These are phyloP conservation scores for Entomortierella chlamydospora DNA, from an alignment of 192 early-diverging fungal genomes.

Conservation along the genomic window DNA sequence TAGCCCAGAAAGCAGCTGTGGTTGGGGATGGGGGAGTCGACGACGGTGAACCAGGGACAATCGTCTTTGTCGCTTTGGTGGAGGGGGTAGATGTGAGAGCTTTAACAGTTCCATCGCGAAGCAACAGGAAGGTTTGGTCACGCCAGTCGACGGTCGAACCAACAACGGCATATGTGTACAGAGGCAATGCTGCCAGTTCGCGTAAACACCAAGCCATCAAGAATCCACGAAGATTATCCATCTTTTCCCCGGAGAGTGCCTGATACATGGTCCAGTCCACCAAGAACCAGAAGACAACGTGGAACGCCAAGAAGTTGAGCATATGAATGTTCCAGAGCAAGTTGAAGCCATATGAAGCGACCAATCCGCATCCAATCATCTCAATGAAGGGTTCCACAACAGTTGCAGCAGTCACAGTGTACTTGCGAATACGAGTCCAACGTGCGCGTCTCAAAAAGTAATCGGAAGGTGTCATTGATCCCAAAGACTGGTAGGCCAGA, in stretches of 20 bases:
- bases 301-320: slow-evolving; percentile 61
- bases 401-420: slow-evolving; percentile 90
- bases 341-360: slow-evolving; percentile 77
- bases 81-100: not conserved
- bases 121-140: slow-evolving; percentile 73
- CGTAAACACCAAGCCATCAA: slow-evolving; percentile 84
- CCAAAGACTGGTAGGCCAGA: slow-evolving; percentile 86
- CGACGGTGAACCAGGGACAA: slow-evolving; percentile 4
- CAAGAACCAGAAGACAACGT: slow-evolving; percentile 71
- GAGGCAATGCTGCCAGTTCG: slow-evolving; percentile 86
- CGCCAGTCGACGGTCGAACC: slow-evolving; percentile 93
- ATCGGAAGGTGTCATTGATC: slow-evolving; percentile 76
- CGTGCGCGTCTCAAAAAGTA: slow-evolving; percentile 88
- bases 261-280: slow-evolving; percentile 68
- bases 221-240: slow-evolving; percentile 62
- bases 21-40: slow-evolving; percentile 22
- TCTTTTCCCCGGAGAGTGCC: slow-evolving; percentile 38
- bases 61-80: slow-evolving; percentile 21
- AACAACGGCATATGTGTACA: slow-evolving; percentile 82
- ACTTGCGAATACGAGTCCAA: slow-evolving; percentile 96
- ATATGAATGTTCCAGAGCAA: slow-evolving; percentile 64
- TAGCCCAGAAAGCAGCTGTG: slow-evolving; percentile 41
- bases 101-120: slow-evolving; percentile 73
- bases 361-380: slow-evolving; percentile 80
- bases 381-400: slow-evolving; percentile 94